A percentile compares a stretch with the other conserved stretches of the same genome.
These are phyloP conservation scores for Perkinsela sp. DNA, from an alignment of 208 protist genomes.

Conservation along the genomic window DNA sequence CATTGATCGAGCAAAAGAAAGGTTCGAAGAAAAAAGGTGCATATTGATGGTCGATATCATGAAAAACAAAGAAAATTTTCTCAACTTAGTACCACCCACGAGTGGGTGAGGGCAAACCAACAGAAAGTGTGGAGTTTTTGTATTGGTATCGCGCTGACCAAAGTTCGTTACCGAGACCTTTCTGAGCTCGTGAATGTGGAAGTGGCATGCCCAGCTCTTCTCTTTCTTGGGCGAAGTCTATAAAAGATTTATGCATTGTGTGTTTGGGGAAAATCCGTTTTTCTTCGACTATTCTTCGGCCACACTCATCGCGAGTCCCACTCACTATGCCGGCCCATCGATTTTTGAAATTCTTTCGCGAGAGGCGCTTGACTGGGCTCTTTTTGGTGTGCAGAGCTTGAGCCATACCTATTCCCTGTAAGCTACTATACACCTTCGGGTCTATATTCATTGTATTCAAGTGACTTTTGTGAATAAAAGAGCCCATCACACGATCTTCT, in stretches of 20 bases:
- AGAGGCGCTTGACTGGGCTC: slow-evolving; percentile 37
- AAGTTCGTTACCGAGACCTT: not conserved
- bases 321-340: slow-evolving; percentile 49
- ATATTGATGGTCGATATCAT: slow-evolving; percentile 4
- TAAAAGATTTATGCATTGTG: not conserved
- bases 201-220: not conserved
- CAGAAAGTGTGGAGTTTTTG: not conserved
- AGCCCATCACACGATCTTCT: not conserved
- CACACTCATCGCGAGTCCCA: slow-evolving; percentile 50
- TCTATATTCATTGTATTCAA: not conserved
- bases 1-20: slow-evolving; percentile 6
- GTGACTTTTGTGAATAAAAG: not conserved
- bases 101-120: not conserved
- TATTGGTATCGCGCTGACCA: not conserved
- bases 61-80: not conserved
- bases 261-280: not conserved
- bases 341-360: slow-evolving; percentile 40
- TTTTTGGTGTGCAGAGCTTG: slow-evolving; percentile 11
- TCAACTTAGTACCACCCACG: not conserved
- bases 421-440: not conserved
- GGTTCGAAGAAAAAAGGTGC: slow-evolving; percentile 5
- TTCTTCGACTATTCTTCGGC: slow-evolving; percentile 10
- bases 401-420: slow-evolving; percentile 4
- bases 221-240: not conserved
- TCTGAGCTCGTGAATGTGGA: not conserved